A percentile compares a stretch with the other conserved stretches of the same genome.
phyloP scores from a whole-genome alignment of 2,329 filamentous ascomycete species.

The Xylaria digitata region DNA sequence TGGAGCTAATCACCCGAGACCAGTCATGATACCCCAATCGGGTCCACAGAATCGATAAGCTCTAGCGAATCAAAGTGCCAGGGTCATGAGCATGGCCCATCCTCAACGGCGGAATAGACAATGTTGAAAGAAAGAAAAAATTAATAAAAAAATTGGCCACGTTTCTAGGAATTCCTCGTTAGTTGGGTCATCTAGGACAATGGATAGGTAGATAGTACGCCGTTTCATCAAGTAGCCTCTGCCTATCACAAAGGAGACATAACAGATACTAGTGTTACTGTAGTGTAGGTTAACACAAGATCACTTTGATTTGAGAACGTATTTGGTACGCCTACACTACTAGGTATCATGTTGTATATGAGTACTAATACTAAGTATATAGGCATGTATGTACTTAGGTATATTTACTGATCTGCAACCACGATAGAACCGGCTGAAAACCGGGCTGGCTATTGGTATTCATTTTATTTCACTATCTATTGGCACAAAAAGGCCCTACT shows the following conservation, averaged over 20 bases:
- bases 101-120: constrained; percentile 4
- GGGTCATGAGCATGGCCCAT: constrained; percentile 30
- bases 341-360: background rate
- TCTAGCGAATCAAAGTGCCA: constrained; percentile 34
- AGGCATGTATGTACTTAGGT: too few relatives aligned
- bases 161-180: background rate
- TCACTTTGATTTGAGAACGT: too few relatives aligned
- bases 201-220: too few relatives aligned
- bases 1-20: constrained; percentile 15
- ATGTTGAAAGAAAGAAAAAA: background rate
- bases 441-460: constrained; percentile 4
- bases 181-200: background rate
- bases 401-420: background rate
- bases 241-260: too few relatives aligned
- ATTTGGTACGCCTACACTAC: too few relatives aligned
- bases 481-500: background rate
- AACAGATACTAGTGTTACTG: too few relatives aligned
- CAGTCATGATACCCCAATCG: background rate
- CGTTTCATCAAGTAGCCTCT: too few relatives aligned
- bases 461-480: constrained; percentile 1
- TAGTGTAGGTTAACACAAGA: too few relatives aligned
- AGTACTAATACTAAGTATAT: too few relatives aligned
- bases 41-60: constrained; percentile 21
- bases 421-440: background rate
- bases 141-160: background rate